These are phyloP conservation scores for Boletus vinaceobasis DNA, from an alignment of 768 basidiomycete genomes.

Conservation along the genomic window DNA sequence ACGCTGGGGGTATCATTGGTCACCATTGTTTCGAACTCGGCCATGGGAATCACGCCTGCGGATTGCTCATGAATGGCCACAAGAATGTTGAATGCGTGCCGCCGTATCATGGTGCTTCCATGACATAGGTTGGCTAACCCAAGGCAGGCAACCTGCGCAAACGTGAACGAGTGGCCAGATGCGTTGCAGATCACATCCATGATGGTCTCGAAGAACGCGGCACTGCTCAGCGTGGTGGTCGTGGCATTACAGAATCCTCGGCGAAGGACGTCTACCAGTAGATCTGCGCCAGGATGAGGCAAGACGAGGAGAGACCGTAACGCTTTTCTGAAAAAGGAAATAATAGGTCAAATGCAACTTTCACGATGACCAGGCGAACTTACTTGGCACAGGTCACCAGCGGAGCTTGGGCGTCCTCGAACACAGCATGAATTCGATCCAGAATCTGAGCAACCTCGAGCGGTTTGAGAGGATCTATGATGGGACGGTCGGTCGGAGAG, in stretches of 20 bases:
- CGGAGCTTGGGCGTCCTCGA: conserved; percentile 53
- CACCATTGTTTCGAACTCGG: conserved; percentile 70
- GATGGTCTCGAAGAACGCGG: conserved; percentile 75
- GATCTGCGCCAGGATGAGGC: conserved; percentile 48
- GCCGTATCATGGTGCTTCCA: conserved; percentile 57
- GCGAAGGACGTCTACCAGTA: conserved; percentile 63
- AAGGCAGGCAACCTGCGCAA: conserved; percentile 72
- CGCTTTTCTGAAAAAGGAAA: conserved; percentile 56
- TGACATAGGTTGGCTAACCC: conserved; percentile 85
- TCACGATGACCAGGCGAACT: conserved; percentile 28
- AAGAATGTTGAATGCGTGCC: conserved; percentile 74
- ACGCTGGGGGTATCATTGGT: conserved; percentile 70
- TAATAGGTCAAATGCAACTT: neutral
- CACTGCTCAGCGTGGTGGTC: conserved; percentile 48
- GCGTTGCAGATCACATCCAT: conserved; percentile 61
- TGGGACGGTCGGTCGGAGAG: conserved; percentile 61
- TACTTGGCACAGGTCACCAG: conserved; percentile 64
- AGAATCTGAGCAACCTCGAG: conserved; percentile 52
- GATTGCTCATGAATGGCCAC: conserved; percentile 68
- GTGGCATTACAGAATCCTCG: conserved; percentile 66
- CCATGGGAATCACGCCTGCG: conserved; percentile 64
- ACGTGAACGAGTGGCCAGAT: conserved; percentile 58
- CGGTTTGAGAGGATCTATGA: conserved; percentile 50
- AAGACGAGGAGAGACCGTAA: conserved; percentile 64
- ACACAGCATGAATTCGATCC: conserved; percentile 66